Base-by-base conservation (phyloP, 371 early-diverging fungal genomes). In the Mucor lusitanicus region DNA sequence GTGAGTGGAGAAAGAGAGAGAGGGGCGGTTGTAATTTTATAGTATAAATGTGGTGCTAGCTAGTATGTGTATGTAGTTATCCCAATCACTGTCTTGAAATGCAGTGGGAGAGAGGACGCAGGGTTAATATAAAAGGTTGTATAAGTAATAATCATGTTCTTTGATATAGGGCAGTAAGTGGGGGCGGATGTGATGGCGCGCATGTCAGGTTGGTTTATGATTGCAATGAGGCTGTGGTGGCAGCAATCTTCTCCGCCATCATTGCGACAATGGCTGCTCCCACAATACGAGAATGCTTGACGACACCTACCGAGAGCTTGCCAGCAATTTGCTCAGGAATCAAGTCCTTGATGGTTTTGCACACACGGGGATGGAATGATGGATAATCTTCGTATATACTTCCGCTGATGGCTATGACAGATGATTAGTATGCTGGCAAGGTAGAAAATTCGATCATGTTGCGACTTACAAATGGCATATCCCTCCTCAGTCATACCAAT, bases 201-300 rank as follows among this genome's bases (percentile, higher is more conserved):
- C n/a, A 17, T 46, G 2, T 11, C 9, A 23, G 6, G 50, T 25
- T 21, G 50, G 12, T 21, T 59, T 59, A 59, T 19, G 25, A 50
- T 50, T 50, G 50, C 21, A 50, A 50, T 50, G 50, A 50, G 60
- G 42, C 17, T 60, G 39, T 39, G 30, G 60, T 40, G 17, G 68
- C 39, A 58, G 75, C 68, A 35, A 78, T 81, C 55, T 83, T 83
- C 40, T 83, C 81, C 6, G 87, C 92, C 78, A 92, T 85, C 84
- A 91, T 92, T 13, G 94, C 94, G 53, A 94, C 91, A 62, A 94
- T 85, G 42, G 92, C 94, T 32, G 94, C 94, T 40, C 95, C 95
- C 12, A 92, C 91, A 25, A 94, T 91, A 27, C 90, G 87, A 3
- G 92, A 92, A 70, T 94, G 92, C 63, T 88, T 85, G 15, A 92